phyloP scores from a whole-genome alignment of 2,329 filamentous ascomycete species.

The Sporothrix variecibatus region DNA sequence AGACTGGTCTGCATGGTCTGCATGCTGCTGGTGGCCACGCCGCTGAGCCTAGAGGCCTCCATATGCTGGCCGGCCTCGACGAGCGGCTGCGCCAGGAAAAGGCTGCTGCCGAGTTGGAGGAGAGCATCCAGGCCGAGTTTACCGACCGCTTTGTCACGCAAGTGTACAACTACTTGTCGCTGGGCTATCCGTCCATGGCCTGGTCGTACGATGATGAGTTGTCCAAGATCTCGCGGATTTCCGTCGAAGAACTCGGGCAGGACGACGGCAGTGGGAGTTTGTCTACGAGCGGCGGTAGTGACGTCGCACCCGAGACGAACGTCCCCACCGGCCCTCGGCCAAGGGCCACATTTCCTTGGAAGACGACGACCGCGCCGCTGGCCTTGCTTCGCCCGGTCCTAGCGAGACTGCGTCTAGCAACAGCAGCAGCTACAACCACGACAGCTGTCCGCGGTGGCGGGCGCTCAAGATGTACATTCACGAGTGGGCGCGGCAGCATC shows the following conservation, averaged over 20 bases:
- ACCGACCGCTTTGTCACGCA: conserved; percentile 86
- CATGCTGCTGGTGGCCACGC: neutral
- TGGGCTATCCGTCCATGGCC: conserved; percentile 87
- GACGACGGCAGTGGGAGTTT: conserved; percentile 58
- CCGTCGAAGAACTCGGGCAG: conserved; percentile 66
- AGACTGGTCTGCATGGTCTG: too few relatives aligned
- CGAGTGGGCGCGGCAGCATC: conserved; percentile 89
- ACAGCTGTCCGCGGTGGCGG: conserved; percentile 73
- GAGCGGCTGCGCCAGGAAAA: conserved; percentile 54
- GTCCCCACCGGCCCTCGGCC: conserved; percentile 39
- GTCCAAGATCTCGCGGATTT: conserved; percentile 73
- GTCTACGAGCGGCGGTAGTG: conserved; percentile 29
- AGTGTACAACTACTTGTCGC: conserved; percentile 93
- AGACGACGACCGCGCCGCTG: conserved; percentile 45
- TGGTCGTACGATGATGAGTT: conserved; percentile 83
- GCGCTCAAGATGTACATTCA: conserved; percentile 80
- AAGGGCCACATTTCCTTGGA: conserved; percentile 76
- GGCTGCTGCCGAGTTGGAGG: conserved; percentile 52
- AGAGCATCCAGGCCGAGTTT: conserved; percentile 67
- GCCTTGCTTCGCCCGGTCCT: neutral
- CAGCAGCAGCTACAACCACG: conserved; percentile 40
- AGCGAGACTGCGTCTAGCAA: conserved; percentile 6
- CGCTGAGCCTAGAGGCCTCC: conserved; percentile 28
- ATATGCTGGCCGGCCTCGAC: conserved; percentile 55
- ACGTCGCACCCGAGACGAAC: conserved; percentile 42